Conservation (phyloP, 2,329 filamentous ascomycete species). For the Fusarium goolgardi region DNA sequence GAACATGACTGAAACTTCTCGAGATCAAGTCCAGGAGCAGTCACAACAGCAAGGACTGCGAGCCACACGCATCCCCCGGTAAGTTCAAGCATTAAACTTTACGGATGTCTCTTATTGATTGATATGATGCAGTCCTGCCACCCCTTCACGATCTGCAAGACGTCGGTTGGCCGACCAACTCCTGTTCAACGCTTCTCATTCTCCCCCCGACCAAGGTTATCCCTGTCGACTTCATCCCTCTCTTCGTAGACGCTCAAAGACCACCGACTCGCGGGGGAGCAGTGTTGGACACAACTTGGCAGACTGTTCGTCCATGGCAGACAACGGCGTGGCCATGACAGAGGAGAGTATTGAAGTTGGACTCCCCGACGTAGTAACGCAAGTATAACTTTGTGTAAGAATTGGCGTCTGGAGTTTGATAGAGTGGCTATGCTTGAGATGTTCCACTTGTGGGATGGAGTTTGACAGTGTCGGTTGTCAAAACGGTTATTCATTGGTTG, state of each 20-base stretch:
- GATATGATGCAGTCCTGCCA: constrained; percentile 13
- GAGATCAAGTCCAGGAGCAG: neutral
- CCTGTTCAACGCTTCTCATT: constrained; percentile 6
- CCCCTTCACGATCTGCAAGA: constrained; percentile 15
- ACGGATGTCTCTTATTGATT: constrained; percentile 6
- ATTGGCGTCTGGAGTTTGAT: neutral
- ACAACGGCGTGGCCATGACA: constrained; percentile 65
- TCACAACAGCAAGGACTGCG: constrained; percentile 7
- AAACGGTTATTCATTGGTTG: neutral
- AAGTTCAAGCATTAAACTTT: neutral
- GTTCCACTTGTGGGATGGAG: neutral
- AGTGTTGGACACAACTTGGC: constrained; percentile 3
- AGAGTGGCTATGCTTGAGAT: neutral
- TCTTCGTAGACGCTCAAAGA: neutral
- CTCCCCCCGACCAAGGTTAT: constrained; percentile 6
- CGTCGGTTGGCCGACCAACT: constrained; percentile 15
- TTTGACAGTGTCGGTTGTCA: constrained; percentile 8
- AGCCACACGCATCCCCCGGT: constrained; percentile 28
- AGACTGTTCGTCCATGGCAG: constrained; percentile 49
- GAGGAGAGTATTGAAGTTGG: constrained; percentile 66
- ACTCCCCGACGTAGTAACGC: constrained; percentile 58
- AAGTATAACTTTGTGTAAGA: constrained; percentile 33
- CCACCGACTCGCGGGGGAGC: neutral
- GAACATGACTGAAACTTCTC: neutral
- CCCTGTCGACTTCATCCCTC: neutral